Percentiles rank a stretch among this genome's conserved stretches.
phyloP scores from a whole-genome alignment of 345 rosid genomes.

The Tarenaya hassleriana region DNA sequence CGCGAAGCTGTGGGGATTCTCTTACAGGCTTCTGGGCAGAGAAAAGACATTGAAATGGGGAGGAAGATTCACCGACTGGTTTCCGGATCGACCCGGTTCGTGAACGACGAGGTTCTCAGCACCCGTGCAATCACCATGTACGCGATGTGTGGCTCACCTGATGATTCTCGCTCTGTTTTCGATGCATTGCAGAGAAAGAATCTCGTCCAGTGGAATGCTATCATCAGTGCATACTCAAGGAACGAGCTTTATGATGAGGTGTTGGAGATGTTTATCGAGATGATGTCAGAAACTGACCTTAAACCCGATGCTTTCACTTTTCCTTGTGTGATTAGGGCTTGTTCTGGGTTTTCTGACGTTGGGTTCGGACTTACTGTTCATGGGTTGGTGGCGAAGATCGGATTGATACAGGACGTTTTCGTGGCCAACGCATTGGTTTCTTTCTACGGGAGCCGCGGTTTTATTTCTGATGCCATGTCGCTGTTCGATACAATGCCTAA shows the following conservation, averaged over 20 bases:
- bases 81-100: slow-evolving; percentile 31
- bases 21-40: slow-evolving; percentile 44
- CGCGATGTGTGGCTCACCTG: slow-evolving; percentile 42
- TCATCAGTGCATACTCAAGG: slow-evolving; percentile 53
- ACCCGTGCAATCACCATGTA: slow-evolving; percentile 56
- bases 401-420: slow-evolving; percentile 43
- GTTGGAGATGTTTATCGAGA: slow-evolving; percentile 36
- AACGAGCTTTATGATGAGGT: slow-evolving; percentile 45
- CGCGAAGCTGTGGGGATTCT: slow-evolving; percentile 46
- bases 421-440: slow-evolving; percentile 54
- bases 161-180: slow-evolving; percentile 43
- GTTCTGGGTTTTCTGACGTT: slow-evolving; percentile 39
- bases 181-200: slow-evolving; percentile 40
- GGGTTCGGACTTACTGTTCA: slow-evolving; percentile 41
- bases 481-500: slow-evolving; percentile 43
- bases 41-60: slow-evolving; percentile 42
- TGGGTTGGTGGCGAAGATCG: slow-evolving; percentile 52
- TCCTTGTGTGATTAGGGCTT: slow-evolving; percentile 65
- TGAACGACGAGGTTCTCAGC: slow-evolving; percentile 41
- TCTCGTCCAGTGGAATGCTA: slow-evolving; percentile 63
- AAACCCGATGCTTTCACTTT: slow-evolving; percentile 61
- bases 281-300: slow-evolving; percentile 34
- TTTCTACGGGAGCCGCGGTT: slow-evolving; percentile 49
- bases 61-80: slow-evolving; percentile 42
- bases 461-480: slow-evolving; percentile 34